Evolutionary conservation across 1,139 yeast genomes (phyloP).

Genomic region (Arxiozyma bovina): DNA sequence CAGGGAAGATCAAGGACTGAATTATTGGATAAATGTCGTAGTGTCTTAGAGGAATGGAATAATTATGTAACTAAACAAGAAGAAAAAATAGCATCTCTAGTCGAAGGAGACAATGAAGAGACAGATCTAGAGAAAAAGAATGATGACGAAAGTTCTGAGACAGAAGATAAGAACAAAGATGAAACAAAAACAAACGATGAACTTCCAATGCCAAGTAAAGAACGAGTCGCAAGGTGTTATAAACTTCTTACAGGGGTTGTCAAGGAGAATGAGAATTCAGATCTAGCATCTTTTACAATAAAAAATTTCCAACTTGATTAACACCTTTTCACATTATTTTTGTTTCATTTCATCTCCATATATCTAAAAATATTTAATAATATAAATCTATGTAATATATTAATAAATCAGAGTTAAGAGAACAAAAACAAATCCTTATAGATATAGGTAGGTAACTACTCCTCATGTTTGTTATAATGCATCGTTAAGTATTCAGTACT

Average conservation of each 20-base stretch:
- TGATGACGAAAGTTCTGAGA: slow-evolving; percentile 5
- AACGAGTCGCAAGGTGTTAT: slow-evolving; percentile 14
- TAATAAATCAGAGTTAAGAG: no score
- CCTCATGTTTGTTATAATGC: no score
- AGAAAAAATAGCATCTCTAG: slow-evolving; percentile 20
- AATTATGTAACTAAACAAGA: slow-evolving; percentile 24
- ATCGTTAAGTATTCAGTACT: background rate
- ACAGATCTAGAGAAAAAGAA: slow-evolving; percentile 17
- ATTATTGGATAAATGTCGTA: slow-evolving; percentile 40
- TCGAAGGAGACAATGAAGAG: slow-evolving; percentile 13
- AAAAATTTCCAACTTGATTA: slow-evolving; percentile 8
- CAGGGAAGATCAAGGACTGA: slow-evolving; percentile 64
- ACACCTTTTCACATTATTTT: background rate
- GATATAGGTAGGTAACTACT: no score
- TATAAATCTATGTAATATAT: no score
- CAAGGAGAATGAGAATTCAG: slow-evolving; percentile 6
- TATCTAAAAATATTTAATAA: no score
- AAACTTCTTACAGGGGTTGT: slow-evolving; percentile 12
- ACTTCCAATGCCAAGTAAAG: slow-evolving; percentile 16
- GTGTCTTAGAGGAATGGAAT: slow-evolving; percentile 28
- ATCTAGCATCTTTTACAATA: slow-evolving; percentile 6
- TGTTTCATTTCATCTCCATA: background rate
- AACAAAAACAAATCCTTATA: no score
- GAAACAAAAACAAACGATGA: slow-evolving; percentile 8
- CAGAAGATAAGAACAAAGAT: slow-evolving; percentile 7